Percentiles rank a stretch among this genome's conserved stretches.
phyloP scores from a whole-genome alignment of 192 early-diverging fungal species.

The Umbelopsis sp. region DNA sequence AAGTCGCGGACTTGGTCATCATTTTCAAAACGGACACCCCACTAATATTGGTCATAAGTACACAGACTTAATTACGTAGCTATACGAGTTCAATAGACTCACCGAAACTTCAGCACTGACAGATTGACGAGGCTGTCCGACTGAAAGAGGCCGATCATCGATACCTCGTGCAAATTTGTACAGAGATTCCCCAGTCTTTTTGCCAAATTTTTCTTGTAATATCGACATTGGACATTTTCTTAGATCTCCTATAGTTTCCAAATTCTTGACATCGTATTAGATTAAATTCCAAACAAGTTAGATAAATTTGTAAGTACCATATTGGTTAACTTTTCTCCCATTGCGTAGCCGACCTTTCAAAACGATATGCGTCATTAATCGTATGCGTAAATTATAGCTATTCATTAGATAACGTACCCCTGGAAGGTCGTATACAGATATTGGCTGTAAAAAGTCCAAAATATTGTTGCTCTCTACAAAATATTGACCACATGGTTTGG shows the following conservation, averaged over 20 bases:
- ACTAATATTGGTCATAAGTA: conserved; percentile 34
- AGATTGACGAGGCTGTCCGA: conserved; percentile 66
- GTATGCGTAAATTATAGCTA: neutral
- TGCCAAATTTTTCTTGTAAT: conserved; percentile 69
- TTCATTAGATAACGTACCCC: conserved; percentile 31
- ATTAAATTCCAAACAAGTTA: neutral
- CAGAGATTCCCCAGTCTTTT: conserved; percentile 68
- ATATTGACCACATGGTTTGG: conserved; percentile 70
- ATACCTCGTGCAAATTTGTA: conserved; percentile 75
- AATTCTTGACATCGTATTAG: neutral
- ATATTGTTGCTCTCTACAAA: conserved; percentile 23
- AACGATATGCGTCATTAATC: neutral
- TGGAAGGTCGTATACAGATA: conserved; percentile 47
- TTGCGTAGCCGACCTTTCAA: conserved; percentile 55
- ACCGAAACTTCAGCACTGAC: conserved; percentile 81
- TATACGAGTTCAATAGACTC: neutral
- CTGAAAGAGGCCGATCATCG: conserved; percentile 69
- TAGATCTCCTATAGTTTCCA: conserved; percentile 50
- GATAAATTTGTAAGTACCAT: conserved; percentile 22
- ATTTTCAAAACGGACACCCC: conserved; percentile 87
- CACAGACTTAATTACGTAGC: neutral
- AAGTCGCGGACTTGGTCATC: conserved; percentile 62
- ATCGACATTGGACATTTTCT: conserved; percentile 34
- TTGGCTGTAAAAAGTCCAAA: conserved; percentile 23
- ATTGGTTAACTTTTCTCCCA: conserved; percentile 45